Percentiles rank a stretch among this genome's conserved stretches.
Conservation (phyloP, 1,284 basidiomycete species). For the Clitocybe nebularis region DNA sequence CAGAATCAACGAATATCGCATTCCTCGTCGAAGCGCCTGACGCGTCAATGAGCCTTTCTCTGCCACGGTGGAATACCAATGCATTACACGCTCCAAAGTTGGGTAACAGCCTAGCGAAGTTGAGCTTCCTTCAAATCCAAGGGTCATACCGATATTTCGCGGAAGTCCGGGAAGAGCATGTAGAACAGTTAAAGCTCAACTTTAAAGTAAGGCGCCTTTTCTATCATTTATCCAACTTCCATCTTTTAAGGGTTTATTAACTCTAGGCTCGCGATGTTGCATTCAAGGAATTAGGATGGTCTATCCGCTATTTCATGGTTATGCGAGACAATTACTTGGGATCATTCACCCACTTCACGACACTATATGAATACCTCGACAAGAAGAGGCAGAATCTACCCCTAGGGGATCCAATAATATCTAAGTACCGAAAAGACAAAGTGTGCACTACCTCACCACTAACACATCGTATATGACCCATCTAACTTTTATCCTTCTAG, state of each 20-base stretch:
- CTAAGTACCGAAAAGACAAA: conserved; percentile 75
- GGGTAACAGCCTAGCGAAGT: conserved; percentile 56
- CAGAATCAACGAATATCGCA: conserved; percentile 63
- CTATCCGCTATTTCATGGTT: conserved; percentile 81
- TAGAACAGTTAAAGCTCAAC: conserved; percentile 75
- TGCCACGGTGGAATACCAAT: conserved; percentile 89
- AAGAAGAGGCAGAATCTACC: conserved; percentile 55
- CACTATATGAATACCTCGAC: conserved; percentile 78
- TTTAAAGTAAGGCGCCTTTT: conserved; percentile 60
- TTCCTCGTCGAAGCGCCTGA: conserved; percentile 66
- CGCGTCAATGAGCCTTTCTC: conserved; percentile 52
- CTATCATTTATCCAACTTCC: background rate
- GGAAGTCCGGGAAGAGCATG: conserved; percentile 60
- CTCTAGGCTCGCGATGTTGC: conserved; percentile 48
- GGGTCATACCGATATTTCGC: conserved; percentile 77
- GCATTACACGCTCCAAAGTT: conserved; percentile 60
- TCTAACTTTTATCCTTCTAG: conserved; percentile 44
- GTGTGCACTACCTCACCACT: conserved; percentile 35
- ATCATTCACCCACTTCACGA: conserved; percentile 86
- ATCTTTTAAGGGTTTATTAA: conserved; percentile 6
- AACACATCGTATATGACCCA: background rate
- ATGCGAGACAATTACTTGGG: conserved; percentile 91
- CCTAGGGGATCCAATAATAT: conserved; percentile 75
- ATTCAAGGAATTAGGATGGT: conserved; percentile 82
- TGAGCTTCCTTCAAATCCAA: conserved; percentile 54